Conservation (phyloP, 176 grass and related monocot species). For the Paspalum vaginatum region DNA sequence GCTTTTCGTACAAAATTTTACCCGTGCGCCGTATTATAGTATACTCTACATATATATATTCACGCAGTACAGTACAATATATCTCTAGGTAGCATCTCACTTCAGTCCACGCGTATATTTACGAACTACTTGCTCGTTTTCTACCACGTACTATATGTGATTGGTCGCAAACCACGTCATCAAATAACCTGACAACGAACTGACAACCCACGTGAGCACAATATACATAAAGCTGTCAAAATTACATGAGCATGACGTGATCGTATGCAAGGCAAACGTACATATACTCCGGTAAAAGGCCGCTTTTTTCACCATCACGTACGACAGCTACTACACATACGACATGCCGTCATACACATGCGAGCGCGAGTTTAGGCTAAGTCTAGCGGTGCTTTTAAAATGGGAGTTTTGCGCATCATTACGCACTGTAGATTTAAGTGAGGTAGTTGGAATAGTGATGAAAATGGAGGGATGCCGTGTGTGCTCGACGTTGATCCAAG, state of each 20-base stretch:
- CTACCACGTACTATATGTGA: too few relatives aligned
- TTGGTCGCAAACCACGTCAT: constrained; percentile 11
- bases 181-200: constrained; percentile 24
- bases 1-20: background rate
- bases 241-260: constrained; percentile 24
- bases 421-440: too few relatives aligned
- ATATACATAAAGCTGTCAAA: background rate
- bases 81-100: background rate
- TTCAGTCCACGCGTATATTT: background rate
- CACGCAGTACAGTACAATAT: background rate
- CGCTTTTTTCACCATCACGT: background rate
- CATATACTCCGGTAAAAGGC: background rate
- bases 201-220: background rate
- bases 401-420: too few relatives aligned
- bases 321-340: background rate
- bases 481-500: background rate
- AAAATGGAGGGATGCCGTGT: too few relatives aligned
- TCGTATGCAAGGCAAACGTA: background rate
- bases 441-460: too few relatives aligned
- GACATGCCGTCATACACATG: background rate
- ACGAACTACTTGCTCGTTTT: too few relatives aligned
- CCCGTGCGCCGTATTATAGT: background rate
- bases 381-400: too few relatives aligned
- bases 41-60: background rate
- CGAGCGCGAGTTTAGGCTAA: too few relatives aligned